Evolutionary conservation across 192 early-diverging fungal species (phyloP).

Genomic region (Coemansia sp.): DNA sequence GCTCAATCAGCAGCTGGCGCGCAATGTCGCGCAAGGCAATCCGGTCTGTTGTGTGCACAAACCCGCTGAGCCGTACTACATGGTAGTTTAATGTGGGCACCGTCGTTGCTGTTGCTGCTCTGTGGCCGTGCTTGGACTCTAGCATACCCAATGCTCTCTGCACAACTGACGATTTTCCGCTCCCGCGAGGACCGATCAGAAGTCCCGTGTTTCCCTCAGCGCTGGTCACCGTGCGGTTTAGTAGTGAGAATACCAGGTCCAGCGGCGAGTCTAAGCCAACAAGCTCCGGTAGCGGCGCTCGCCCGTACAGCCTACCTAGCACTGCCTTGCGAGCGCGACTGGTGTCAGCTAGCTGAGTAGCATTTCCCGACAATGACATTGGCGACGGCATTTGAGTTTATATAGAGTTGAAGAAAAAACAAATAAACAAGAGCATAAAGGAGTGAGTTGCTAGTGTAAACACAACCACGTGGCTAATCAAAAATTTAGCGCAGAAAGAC

Average conservation of each 20-base stretch:
- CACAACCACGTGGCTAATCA: not conserved
- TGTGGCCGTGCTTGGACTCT: constrained; percentile 14
- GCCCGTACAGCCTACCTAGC: constrained; percentile 32
- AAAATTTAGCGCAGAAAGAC: not conserved
- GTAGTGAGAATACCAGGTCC: constrained; percentile 17
- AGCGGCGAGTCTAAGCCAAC: constrained; percentile 34
- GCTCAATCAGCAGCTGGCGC: constrained; percentile 70
- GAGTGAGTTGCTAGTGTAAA: not conserved
- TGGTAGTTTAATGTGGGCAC: constrained; percentile 54
- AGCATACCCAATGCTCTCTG: constrained; percentile 22
- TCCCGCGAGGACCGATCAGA: constrained; percentile 76
- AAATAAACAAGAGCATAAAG: not conserved
- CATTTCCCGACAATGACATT: constrained; percentile 9
- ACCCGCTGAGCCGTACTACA: constrained; percentile 71
- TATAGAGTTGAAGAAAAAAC: not conserved
- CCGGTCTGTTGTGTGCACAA: constrained; percentile 78
- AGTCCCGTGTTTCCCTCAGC: constrained; percentile 85
- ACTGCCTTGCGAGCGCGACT: constrained; percentile 5
- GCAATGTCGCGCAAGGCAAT: constrained; percentile 81
- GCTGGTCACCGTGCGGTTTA: constrained; percentile 28
- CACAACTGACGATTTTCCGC: constrained; percentile 66
- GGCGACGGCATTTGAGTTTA: not conserved
- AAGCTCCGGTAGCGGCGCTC: constrained; percentile 25
- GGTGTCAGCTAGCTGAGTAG: not conserved
- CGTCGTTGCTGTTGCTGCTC: not conserved